Conservation (phyloP, 371 early-diverging fungal genomes). For the Phascolomyces articulosus region DNA sequence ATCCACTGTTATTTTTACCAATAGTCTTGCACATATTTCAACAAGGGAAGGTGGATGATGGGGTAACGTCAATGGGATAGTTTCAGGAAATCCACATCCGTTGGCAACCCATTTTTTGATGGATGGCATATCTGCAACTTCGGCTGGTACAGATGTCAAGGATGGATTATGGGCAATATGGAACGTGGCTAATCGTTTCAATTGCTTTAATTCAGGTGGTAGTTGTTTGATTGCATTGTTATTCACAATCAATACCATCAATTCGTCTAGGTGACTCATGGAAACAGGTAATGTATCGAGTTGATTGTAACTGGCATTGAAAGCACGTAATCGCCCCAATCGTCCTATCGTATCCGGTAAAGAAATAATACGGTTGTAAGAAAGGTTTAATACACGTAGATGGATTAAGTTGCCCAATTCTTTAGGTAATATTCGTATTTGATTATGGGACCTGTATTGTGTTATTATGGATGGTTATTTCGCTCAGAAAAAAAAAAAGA, state of each 20-base stretch:
- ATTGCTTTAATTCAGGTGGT: constrained; percentile 28
- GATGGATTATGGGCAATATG: constrained; percentile 72
- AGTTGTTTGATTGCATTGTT: constrained; percentile 5
- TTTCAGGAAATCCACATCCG: constrained; percentile 46
- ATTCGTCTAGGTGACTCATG: constrained; percentile 10
- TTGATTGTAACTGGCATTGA: constrained; percentile 36
- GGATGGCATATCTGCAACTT: constrained; percentile 65
- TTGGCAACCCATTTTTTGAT: constrained; percentile 65
- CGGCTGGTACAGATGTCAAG: constrained; percentile 71
- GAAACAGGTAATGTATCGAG: constrained; percentile 30
- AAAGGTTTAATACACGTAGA: constrained; percentile 26
- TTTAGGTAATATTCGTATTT: constrained; percentile 35
- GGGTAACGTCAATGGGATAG: constrained; percentile 20
- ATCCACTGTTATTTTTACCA: constrained; percentile 21
- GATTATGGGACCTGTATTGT: constrained; percentile 37
- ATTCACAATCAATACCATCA: constrained; percentile 1
- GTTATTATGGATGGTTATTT: not conserved
- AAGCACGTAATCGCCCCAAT: constrained; percentile 23
- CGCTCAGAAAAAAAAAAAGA: too few relatives aligned
- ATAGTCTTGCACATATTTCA: constrained; percentile 76
- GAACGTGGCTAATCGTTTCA: constrained; percentile 50
- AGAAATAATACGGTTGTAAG: constrained; percentile 27
- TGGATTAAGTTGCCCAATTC: constrained; percentile 34
- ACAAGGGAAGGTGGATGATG: constrained; percentile 58
- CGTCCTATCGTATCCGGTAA: constrained; percentile 31